Conservation (phyloP, 805 yeast genomes). For the Yamadazyma laniorum region DNA sequence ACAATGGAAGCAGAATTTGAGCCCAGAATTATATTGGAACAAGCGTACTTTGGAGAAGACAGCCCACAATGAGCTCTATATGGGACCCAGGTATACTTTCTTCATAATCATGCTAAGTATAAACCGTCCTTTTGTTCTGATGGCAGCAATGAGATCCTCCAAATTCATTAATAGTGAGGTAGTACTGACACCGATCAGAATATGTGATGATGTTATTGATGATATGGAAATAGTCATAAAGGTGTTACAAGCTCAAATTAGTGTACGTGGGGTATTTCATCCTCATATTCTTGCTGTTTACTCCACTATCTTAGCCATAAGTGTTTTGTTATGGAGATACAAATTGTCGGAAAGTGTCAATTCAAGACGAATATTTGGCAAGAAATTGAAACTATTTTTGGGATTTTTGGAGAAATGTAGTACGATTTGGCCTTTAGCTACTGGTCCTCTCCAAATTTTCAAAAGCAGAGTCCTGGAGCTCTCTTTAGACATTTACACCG, state of each 20-base stretch:
- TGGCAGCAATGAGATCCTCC: conserved; percentile 8
- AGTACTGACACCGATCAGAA: conserved; percentile 6
- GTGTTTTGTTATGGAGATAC: conserved; percentile 11
- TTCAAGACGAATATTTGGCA: background rate
- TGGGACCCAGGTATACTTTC: conserved; percentile 11
- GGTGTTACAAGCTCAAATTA: conserved; percentile 4
- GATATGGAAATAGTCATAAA: conserved; percentile 11
- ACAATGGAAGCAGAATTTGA: conserved; percentile 9
- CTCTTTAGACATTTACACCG: too few relatives aligned
- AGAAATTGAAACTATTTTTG: conserved; percentile 6
- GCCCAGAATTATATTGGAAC: conserved; percentile 11
- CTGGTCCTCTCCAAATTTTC: conserved; percentile 8
- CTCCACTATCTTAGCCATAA: conserved; percentile 9
- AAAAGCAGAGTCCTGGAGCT: conserved; percentile 9
- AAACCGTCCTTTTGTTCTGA: conserved; percentile 12
- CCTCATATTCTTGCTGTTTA: conserved; percentile 12
- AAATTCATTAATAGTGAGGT: conserved; percentile 2
- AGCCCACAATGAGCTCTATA: conserved; percentile 10
- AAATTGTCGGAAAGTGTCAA: conserved; percentile 1
- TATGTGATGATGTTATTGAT: conserved; percentile 13
- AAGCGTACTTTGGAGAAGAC: conserved; percentile 9
- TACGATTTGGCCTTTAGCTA: conserved; percentile 11
- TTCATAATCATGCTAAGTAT: conserved; percentile 12
- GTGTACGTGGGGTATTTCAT: conserved; percentile 3
- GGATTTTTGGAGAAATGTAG: conserved; percentile 10